phyloP scores from a whole-genome alignment of 768 basidiomycete species.

The Calvatia gigantea region DNA sequence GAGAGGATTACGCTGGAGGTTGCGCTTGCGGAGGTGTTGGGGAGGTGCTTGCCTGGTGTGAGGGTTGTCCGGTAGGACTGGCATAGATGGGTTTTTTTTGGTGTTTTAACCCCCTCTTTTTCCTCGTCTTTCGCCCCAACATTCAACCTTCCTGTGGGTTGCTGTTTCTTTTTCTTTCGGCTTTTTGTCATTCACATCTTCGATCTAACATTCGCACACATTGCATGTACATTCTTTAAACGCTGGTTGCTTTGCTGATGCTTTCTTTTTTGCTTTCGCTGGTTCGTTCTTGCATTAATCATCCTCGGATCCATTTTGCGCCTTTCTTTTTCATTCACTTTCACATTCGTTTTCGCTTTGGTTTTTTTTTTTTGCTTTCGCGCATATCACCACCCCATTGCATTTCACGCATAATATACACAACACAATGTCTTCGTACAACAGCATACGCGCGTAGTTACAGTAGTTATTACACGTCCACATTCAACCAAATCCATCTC shows the following conservation, averaged over 20 bases:
- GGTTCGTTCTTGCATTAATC: background rate
- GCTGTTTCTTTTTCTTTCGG: no score
- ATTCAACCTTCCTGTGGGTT: no score
- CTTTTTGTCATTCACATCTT: no score
- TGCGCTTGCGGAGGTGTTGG: conserved; percentile 10
- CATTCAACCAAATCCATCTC: no score
- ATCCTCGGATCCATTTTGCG: background rate
- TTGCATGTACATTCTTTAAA: no score
- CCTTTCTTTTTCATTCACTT: background rate
- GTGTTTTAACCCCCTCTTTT: background rate
- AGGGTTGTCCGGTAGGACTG: background rate
- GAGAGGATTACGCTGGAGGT: conserved; percentile 10
- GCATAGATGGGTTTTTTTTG: background rate
- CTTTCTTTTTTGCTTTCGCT: no score
- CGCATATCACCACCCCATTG: no score
- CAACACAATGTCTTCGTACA: no score
- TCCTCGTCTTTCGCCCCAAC: background rate
- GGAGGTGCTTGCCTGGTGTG: conserved; percentile 10
- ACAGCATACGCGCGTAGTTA: background rate
- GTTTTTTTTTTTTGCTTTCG: background rate
- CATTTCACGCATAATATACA: no score
- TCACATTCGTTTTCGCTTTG: background rate
- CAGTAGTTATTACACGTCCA: no score
- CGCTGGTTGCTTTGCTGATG: no score
- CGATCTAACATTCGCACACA: no score